Base-by-base conservation (phyloP, 2,329 filamentous ascomycete genomes). In the Hypocreales sp. region DNA sequence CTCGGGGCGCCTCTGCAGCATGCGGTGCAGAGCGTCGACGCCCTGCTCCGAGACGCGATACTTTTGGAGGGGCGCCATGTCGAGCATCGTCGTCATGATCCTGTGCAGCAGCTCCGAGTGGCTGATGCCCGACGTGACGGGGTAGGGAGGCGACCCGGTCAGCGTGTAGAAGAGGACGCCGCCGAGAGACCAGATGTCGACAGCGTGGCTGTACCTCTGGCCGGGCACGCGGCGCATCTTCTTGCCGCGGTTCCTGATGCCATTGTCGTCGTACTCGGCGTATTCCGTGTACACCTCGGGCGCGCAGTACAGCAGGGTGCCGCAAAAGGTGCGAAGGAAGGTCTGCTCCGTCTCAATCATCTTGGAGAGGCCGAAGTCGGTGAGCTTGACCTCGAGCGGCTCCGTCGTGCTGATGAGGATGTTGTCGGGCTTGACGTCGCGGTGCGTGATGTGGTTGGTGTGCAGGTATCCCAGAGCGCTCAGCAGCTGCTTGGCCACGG, bases 401-500 rank as follows among this genome's bases (percentile, higher is more conserved):
- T 76, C 60, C 8, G 71, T 48, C 1, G 72, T 76, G 8, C 74
- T 64, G 38, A 95, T 80, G 22, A 98, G 63, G 34, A 98, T 94
- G 44, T 98, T 98, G 59, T 98, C 90, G 0, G 90, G 90, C 48
- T 98, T 98, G 45, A 98, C 84, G 50, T 98, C 90, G n/a, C 90
- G 79, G 53, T 98, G 90, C 0, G 87, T 95, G 40, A 98, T 94
- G 45, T 79, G 83, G 41, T 79, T 77, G 28, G 65, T 61, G 50
- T 98, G 90, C 7, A 98, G 62, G 48, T 98, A 94, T 17, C 72
- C 73, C 28, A 98, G 58, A 2, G 87, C 87, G 39, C 77, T 70
- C 23, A 94, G 57, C 20, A 95, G 68, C 48, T 92, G 83, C 13
- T 56, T 49, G 2, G 84, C 71, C 50, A 94, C 79, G 5, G 59